Base-by-base conservation (phyloP, 2,329 filamentous ascomycete genomes). In the Akanthomyces dipterigenus region DNA sequence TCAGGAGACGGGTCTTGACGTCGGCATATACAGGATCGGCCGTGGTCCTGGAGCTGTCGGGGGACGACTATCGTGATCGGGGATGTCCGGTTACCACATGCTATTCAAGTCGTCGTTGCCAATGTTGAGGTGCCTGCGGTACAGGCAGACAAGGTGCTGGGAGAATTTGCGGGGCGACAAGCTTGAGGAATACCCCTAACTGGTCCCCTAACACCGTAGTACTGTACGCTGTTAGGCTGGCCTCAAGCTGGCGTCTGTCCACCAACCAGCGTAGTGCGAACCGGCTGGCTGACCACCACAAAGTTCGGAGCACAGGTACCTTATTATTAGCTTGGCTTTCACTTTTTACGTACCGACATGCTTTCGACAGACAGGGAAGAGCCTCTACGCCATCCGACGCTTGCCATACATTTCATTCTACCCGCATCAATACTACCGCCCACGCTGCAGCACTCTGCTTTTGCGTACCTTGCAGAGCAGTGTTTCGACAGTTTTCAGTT, bases 251-350 rank as follows among this genome's bases (percentile, higher is more conserved):
- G 22, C 26, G 14, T 28, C 3, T 24, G n/a, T 26, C 48, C 57
- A 60, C 57, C 48, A 60, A 60, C 57, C 14, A 24, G 38, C 48
- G 48, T 7, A 45, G 57, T 45, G 57, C 48, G 53, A 51, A 59
- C 38, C 53, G 48, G n/a, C 45, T 43, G 57, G 57, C 57, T 60
- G 57, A 60, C 57, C 57, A 31, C 57, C 57, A 31, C 18, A 11
- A 55, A 43, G 53, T 31, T 31, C 49, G 31, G 48, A 50, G 46
- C 46, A 54, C 20, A 24, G 22, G 8, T 24, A n/a, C n/a, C n/a
- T n/a, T n/a, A n/a, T n/a, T n/a, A n/a, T n/a, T n/a, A 45, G 42
- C 40, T 31, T 45, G 18, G 28, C 42, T 48, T 56, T 56, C 54
- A n/a, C 54, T 28, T 49, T 49, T 57, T 57, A 57, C 31, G 42